Conservation (phyloP, 1,284 basidiomycete genomes). For the Trametes hirsuta region DNA sequence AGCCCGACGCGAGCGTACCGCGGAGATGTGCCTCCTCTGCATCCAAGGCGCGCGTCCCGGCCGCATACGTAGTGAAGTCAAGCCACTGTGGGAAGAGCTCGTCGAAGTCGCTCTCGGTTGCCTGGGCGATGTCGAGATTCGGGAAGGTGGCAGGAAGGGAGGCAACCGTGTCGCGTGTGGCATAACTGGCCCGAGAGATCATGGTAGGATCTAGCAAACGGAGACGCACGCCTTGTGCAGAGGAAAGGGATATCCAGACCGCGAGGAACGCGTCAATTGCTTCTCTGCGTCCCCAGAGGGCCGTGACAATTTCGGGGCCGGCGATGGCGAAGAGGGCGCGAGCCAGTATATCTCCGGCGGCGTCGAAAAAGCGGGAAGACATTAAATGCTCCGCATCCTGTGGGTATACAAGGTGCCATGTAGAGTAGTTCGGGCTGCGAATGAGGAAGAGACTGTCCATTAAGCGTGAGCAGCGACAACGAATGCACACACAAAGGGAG, state of each 20-base stretch:
- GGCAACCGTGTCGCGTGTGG: slow-evolving; percentile 21
- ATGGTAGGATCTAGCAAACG: slow-evolving; percentile 12
- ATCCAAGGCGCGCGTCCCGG: neutral
- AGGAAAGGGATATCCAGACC: slow-evolving; percentile 15
- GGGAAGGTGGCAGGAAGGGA: slow-evolving; percentile 4
- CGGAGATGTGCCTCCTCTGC: slow-evolving; percentile 13
- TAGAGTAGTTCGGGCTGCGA: neutral
- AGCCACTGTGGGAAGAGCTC: slow-evolving; percentile 21
- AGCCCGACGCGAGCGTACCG: slow-evolving; percentile 1
- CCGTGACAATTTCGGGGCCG: slow-evolving; percentile 5
- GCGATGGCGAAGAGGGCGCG: neutral
- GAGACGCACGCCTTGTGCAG: slow-evolving; percentile 7
- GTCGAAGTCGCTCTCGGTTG: slow-evolving; percentile 17
- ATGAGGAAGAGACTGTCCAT: slow-evolving; percentile 3
- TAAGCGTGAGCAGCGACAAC: neutral
- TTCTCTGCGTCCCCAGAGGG: slow-evolving; percentile 20
- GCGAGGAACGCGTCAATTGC: slow-evolving; percentile 24
- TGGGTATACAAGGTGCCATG: neutral
- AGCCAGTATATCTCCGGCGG: slow-evolving; percentile 1
- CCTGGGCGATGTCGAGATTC: slow-evolving; percentile 8
- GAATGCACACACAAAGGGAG: neutral
- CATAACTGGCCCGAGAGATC: slow-evolving; percentile 20
- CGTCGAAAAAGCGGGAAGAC: neutral
- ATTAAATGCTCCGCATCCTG: neutral
- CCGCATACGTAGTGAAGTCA: slow-evolving; percentile 17